A percentile compares a stretch with the other conserved stretches of the same genome.
These are phyloP conservation scores for Candida incommunis DNA, from an alignment of 805 yeast species.

Conservation along the genomic window DNA sequence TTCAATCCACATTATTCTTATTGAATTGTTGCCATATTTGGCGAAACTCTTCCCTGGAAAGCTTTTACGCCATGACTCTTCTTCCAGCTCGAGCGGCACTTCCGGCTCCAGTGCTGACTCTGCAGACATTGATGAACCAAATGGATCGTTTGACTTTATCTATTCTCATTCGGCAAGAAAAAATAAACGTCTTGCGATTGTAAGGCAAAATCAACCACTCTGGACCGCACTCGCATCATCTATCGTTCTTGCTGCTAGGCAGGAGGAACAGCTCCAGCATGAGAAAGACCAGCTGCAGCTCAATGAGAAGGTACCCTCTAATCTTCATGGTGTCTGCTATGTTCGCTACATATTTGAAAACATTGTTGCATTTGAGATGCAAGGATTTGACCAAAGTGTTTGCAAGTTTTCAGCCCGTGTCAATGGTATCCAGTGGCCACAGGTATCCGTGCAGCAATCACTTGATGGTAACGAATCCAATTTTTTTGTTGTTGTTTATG, in stretches of 20 bases:
- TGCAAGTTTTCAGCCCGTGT: constrained; percentile 26
- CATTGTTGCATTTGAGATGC: constrained; percentile 20
- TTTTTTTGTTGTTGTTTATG: constrained; percentile 44
- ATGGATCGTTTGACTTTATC: constrained; percentile 10
- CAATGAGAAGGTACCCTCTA: constrained; percentile 7
- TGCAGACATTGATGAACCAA: constrained; percentile 1
- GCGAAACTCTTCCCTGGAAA: constrained; percentile 14
- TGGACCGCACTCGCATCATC: constrained; percentile 23
- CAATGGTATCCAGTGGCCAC: constrained; percentile 59
- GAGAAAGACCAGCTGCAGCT: constrained; percentile 4
- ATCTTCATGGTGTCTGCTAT: constrained; percentile 9
- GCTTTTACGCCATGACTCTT: constrained; percentile 1
- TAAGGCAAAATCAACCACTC: constrained; percentile 18
- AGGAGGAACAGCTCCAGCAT: constrained; percentile 9
- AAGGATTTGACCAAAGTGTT: constrained; percentile 18
- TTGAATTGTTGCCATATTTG: constrained; percentile 17
- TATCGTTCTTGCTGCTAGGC: constrained; percentile 21
- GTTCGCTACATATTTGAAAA: constrained; percentile 19
- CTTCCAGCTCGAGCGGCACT: constrained; percentile 4
- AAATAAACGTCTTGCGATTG: constrained; percentile 15
- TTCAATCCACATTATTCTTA: constrained; percentile 21
- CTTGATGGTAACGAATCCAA: constrained; percentile 23
- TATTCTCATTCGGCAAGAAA: constrained; percentile 13
- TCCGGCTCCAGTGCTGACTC: too few relatives aligned
- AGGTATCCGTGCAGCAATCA: constrained; percentile 35